Conservation (phyloP, 495 filamentous ascomycete species). For the Aspergillus affinis region DNA sequence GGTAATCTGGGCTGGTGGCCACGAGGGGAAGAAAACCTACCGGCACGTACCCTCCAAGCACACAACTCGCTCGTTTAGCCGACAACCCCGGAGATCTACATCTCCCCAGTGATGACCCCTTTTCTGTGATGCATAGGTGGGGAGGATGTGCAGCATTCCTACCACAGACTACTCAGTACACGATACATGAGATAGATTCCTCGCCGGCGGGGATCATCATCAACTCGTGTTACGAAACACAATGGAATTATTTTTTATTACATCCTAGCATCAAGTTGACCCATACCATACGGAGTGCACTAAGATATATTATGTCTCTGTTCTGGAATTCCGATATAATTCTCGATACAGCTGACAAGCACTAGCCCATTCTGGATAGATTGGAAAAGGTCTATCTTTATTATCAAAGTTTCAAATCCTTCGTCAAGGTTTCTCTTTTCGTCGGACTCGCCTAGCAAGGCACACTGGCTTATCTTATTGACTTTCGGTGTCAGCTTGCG, state of each 20-base stretch:
- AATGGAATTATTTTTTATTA: background rate
- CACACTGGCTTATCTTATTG: background rate
- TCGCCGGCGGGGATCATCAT: no score
- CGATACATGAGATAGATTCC: no score
- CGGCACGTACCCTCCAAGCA: background rate
- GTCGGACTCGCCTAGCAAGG: background rate
- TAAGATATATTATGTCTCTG: background rate
- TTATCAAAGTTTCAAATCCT: background rate
- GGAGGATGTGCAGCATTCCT: no score
- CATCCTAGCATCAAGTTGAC: no score
- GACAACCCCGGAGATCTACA: background rate
- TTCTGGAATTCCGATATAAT: background rate
- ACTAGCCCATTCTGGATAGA: background rate
- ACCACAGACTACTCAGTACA: no score
- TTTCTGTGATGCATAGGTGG: no score
- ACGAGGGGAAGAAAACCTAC: background rate
- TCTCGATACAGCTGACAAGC: background rate
- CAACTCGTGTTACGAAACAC: background rate
- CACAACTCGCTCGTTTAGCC: conserved; percentile 1
- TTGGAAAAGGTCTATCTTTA: background rate
- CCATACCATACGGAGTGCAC: no score
- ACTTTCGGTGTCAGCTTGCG: background rate
- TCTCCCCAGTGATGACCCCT: background rate
- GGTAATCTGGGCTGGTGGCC: background rate
- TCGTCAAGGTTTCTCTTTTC: conserved; percentile 4